These are phyloP conservation scores for Raphanus sativus DNA, from an alignment of 345 rosid genomes.

Conservation along the genomic window DNA sequence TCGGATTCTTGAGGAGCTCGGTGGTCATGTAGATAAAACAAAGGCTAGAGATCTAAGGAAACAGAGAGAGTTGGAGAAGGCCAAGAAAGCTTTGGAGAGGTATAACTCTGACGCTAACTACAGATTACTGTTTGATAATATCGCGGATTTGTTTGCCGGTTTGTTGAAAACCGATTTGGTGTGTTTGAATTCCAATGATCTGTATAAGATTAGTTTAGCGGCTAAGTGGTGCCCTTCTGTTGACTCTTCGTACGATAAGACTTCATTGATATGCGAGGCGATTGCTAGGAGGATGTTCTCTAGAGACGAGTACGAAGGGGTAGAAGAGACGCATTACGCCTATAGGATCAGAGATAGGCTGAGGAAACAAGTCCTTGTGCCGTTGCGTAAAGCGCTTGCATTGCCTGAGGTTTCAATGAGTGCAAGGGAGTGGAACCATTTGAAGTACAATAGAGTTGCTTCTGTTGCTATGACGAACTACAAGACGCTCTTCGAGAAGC, in stretches of 20 bases:
- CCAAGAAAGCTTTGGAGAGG: conserved; percentile 28
- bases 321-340: conserved; percentile 33
- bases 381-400: conserved; percentile 25
- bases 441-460: conserved; percentile 37
- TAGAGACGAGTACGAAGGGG: conserved; percentile 34
- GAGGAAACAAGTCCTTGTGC: conserved; percentile 40
- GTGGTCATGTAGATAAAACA: conserved; percentile 15
- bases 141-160: conserved; percentile 35
- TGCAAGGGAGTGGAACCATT: conserved; percentile 29
- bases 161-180: conserved; percentile 35
- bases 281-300: conserved; percentile 31
- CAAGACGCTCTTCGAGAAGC: conserved; percentile 19
- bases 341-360: conserved; percentile 37
- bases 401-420: conserved; percentile 39
- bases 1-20: conserved; percentile 37
- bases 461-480: conserved; percentile 41
- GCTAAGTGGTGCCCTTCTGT: conserved; percentile 42
- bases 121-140: conserved; percentile 20
- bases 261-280: conserved; percentile 39
- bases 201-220: conserved; percentile 29
- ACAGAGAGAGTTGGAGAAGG: conserved; percentile 34
- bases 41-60: conserved; percentile 30
- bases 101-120: conserved; percentile 29
- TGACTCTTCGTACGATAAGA: conserved; percentile 38
- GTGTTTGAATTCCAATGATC: conserved; percentile 20